phyloP scores from a whole-genome alignment of 2,329 filamentous ascomycete genomes.

The Penicillium capsulatum region DNA sequence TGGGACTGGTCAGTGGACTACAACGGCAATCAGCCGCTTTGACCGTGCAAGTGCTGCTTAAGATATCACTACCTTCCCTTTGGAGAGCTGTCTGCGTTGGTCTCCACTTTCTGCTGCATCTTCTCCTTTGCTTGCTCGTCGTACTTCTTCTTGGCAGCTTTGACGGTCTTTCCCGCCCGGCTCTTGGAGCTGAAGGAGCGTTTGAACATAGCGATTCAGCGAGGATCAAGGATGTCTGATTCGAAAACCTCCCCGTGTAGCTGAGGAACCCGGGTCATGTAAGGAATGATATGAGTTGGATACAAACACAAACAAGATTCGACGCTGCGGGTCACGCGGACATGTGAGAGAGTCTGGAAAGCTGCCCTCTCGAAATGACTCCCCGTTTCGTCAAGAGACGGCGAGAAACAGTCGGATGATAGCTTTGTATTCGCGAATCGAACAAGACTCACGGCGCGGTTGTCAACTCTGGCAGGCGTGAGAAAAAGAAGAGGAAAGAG shows the following conservation, averaged over 20 bases:
- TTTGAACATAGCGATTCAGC: constrained; percentile 75
- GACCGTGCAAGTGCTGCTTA: constrained; percentile 1
- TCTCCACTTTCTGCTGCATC: constrained; percentile 77
- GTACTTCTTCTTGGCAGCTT: constrained; percentile 69
- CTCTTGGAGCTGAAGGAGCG: constrained; percentile 81
- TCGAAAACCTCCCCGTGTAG: too few species aligned
- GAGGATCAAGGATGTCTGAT: constrained; percentile 23
- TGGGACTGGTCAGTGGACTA: constrained; percentile 61
- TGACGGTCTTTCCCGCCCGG: constrained; percentile 82
- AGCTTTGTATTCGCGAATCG: constrained; percentile 49
- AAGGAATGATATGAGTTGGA: constrained; percentile 40
- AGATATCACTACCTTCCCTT: constrained; percentile 46
- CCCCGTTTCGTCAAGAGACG: constrained; percentile 31
- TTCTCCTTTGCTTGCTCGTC: constrained; percentile 79
- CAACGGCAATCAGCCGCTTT: constrained; percentile 2
- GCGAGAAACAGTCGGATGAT: constrained; percentile 26
- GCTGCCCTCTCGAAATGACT: constrained; percentile 40
- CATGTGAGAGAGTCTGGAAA: constrained; percentile 51
- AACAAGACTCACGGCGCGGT: constrained; percentile 27
- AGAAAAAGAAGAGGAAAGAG: constrained; percentile 43
- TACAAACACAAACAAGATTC: constrained; percentile 28
- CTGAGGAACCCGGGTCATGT: constrained; percentile 35
- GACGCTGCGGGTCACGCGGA: constrained; percentile 51
- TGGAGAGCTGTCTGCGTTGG: constrained; percentile 61
- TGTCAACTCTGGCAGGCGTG: constrained; percentile 45